These are phyloP conservation scores for Penicillium digitatum DNA, from an alignment of 2,329 filamentous ascomycete genomes.

Conservation along the genomic window DNA sequence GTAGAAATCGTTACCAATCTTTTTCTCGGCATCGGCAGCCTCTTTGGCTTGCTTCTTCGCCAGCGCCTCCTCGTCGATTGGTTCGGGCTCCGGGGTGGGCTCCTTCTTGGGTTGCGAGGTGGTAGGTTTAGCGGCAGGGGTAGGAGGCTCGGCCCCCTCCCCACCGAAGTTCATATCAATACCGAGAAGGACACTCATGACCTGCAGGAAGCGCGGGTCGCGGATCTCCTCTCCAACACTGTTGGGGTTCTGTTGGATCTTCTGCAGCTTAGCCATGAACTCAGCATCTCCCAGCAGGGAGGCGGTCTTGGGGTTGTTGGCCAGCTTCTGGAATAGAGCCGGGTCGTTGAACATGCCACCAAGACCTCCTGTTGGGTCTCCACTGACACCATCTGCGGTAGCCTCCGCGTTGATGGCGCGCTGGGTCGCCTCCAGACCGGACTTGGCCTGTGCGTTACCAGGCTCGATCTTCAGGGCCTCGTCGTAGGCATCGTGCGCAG, in stretches of 20 bases:
- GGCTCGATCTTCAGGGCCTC: constrained; percentile 91
- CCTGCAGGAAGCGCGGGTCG: constrained; percentile 88
- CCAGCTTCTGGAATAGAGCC: constrained; percentile 82
- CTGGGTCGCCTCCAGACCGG: constrained; percentile 77
- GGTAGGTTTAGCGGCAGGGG: constrained; percentile 65
- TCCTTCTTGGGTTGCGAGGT: constrained; percentile 53
- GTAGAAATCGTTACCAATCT: constrained; percentile 87
- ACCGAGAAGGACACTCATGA: constrained; percentile 88
- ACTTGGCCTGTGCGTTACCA: constrained; percentile 87
- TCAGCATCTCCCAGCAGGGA: constrained; percentile 71
- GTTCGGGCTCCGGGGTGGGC: constrained; percentile 59
- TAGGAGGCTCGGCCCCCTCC: constrained; percentile 53
- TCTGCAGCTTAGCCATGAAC: constrained; percentile 88
- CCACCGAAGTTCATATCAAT: constrained; percentile 78
- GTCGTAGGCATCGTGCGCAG: constrained; percentile 84
- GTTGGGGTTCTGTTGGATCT: constrained; percentile 74
- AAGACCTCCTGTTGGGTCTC: constrained; percentile 70
- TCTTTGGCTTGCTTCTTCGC: constrained; percentile 88
- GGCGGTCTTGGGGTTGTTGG: constrained; percentile 89
- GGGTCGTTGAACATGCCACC: constrained; percentile 94
- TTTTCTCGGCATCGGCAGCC: constrained; percentile 91
- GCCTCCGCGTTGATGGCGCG: constrained; percentile 80
- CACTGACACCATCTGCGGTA: constrained; percentile 55
- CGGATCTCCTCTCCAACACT: constrained; percentile 74
- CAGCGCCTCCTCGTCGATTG: constrained; percentile 74